These are phyloP conservation scores for Penicillium coprophilum DNA, from an alignment of 495 filamentous ascomycete genomes.

Conservation along the genomic window DNA sequence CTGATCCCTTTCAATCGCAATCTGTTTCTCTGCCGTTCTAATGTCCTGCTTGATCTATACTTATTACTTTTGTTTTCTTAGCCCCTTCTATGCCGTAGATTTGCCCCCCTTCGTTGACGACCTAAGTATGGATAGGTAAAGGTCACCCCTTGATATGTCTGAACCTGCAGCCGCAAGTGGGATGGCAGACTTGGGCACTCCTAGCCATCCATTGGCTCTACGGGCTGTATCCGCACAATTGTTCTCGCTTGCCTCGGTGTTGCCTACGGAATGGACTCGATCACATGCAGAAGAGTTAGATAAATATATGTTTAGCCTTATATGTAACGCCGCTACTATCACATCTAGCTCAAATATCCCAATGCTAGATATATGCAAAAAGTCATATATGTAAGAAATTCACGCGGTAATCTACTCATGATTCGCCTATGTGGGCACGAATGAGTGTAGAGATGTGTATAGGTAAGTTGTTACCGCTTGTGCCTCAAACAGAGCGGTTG, in stretches of 20 bases:
- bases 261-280: slow-evolving; percentile 71
- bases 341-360: not conserved
- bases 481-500: slow-evolving; percentile 19
- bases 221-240: slow-evolving; percentile 97
- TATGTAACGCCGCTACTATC: not conserved
- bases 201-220: slow-evolving; percentile 97
- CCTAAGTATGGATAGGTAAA: slow-evolving; percentile 1
- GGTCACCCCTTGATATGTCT: slow-evolving; percentile 21
- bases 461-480: slow-evolving; percentile 11
- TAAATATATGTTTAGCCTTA: not conserved
- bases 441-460: not conserved
- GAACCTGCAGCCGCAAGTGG: not conserved
- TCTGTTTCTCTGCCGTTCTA: too few species aligned
- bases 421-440: too few species aligned
- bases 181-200: slow-evolving; percentile 23
- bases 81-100: slow-evolving; percentile 99
- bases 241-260: slow-evolving; percentile 99
- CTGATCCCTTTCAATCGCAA: slow-evolving; percentile 10
- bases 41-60: slow-evolving; percentile 8
- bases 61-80: slow-evolving; percentile 31
- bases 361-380: not conserved
- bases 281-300: too few species aligned
- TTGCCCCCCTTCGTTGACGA: slow-evolving; percentile 14
- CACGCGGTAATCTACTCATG: too few species aligned
- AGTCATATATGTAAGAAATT: not conserved